phyloP scores from a whole-genome alignment of 305 asterid species.

The Coffea humblotiana region DNA sequence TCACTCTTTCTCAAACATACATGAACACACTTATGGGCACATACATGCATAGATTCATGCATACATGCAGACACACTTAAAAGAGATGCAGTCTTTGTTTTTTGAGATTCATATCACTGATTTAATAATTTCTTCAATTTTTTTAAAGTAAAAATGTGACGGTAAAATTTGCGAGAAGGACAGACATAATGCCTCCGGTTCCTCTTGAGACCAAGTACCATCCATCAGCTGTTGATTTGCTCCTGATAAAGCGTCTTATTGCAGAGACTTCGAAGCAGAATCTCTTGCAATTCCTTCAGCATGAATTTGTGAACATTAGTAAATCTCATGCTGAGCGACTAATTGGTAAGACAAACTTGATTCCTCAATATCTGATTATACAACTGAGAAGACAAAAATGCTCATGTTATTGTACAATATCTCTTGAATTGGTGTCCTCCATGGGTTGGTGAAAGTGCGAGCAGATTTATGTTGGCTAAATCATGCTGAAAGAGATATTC shows the following conservation, averaged over 20 bases:
- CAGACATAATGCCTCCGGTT: constrained; percentile 91
- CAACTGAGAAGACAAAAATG: too few relatives aligned
- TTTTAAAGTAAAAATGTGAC: constrained; percentile 66
- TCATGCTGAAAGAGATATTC: background rate
- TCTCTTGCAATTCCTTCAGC: constrained; percentile 85
- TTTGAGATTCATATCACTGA: constrained; percentile 16
- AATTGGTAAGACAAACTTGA: constrained; percentile 52
- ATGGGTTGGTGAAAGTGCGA: background rate
- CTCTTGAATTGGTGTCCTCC: background rate
- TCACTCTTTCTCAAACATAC: constrained; percentile 22
- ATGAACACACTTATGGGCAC: background rate
- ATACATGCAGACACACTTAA: background rate
- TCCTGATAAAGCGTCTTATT: constrained; percentile 85
- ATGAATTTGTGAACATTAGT: constrained; percentile 86
- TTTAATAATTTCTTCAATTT: constrained; percentile 15
- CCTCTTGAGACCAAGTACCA: constrained; percentile 90
- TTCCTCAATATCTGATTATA: background rate
- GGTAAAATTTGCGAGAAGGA: constrained; percentile 72
- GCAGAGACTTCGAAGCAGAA: constrained; percentile 70
- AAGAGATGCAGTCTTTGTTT: constrained; percentile 3
- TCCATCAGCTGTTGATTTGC: constrained; percentile 95
- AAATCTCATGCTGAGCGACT: constrained; percentile 79
- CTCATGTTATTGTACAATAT: background rate
- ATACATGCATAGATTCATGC: background rate
- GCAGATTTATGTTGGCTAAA: background rate